Conservation (phyloP, 768 basidiomycete species). For the Mycena haematopus region DNA sequence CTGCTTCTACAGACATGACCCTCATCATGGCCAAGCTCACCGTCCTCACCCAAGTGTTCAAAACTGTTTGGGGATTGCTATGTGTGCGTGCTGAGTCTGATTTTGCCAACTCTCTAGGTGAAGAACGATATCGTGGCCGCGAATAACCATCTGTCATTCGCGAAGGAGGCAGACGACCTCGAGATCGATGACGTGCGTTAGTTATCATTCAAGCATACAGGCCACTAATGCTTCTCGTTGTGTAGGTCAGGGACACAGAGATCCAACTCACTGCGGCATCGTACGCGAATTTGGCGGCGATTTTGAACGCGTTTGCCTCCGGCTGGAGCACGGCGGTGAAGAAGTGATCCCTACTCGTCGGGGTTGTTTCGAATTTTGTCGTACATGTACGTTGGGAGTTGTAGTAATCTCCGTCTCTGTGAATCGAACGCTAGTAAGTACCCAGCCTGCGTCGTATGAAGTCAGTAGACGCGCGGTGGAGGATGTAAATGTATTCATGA, state of each 20-base stretch:
- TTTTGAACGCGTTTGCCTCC: background rate
- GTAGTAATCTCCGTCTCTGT: too few relatives aligned
- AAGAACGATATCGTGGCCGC: background rate
- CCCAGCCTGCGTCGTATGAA: too few relatives aligned
- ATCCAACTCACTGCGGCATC: background rate
- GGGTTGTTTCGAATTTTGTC: too few relatives aligned
- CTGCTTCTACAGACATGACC: background rate
- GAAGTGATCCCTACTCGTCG: too few relatives aligned
- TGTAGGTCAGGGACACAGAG: background rate
- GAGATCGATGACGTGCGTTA: background rate
- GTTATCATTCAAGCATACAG: too few relatives aligned
- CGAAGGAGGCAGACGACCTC: background rate
- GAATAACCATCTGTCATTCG: background rate
- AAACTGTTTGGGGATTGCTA: too few relatives aligned
- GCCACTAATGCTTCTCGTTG: too few relatives aligned
- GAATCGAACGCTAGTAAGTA: too few relatives aligned
- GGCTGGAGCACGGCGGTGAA: background rate
- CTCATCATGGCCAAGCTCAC: background rate
- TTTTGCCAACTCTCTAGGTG: background rate
- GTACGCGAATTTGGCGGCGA: background rate
- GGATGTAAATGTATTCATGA: too few relatives aligned
- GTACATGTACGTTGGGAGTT: too few relatives aligned
- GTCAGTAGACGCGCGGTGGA: too few relatives aligned
- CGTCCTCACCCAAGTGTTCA: background rate
- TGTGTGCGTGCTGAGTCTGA: background rate